These are phyloP conservation scores for Dictyostelium intermedium DNA, from an alignment of 78 protist species.

Conservation along the genomic window DNA sequence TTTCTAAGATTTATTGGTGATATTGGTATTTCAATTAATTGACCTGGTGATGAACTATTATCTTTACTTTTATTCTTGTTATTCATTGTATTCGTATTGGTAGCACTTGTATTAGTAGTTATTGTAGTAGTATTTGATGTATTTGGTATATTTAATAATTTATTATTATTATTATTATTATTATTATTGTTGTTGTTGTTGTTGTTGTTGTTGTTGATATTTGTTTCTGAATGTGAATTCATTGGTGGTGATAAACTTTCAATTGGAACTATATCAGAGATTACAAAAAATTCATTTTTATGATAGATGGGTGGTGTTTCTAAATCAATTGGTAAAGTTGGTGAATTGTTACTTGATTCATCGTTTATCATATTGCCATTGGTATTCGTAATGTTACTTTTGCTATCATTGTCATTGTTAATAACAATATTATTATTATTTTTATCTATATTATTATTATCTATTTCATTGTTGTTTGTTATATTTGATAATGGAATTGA, in stretches of 20 bases:
- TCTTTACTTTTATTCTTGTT: not conserved
- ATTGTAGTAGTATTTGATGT: not conserved
- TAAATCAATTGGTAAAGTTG: not conserved
- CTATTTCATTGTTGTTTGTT: not conserved
- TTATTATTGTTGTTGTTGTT: too few species aligned
- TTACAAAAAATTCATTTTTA: conserved; percentile 10
- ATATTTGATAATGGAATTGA: not conserved
- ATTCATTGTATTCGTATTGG: not conserved
- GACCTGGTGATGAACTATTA: not conserved
- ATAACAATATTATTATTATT: not conserved
- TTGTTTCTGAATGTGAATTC: not conserved
- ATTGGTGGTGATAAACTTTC: not conserved
- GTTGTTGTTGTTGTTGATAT: not conserved
- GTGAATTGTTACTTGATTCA: not conserved
- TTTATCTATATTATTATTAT: not conserved
- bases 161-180: not conserved
- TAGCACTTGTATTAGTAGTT: not conserved
- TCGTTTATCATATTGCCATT: not conserved
- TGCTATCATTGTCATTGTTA: not conserved
- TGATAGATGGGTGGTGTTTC: not conserved
- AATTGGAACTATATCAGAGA: not conserved
- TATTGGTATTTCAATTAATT: not conserved
- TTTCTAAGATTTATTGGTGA: not conserved
- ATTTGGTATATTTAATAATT: not conserved
- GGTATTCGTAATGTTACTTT: not conserved